A percentile compares a stretch with the other conserved stretches of the same genome.
These are phyloP conservation scores for Solanum chiquidenum DNA, from an alignment of 257 asterid genomes.

Conservation along the genomic window DNA sequence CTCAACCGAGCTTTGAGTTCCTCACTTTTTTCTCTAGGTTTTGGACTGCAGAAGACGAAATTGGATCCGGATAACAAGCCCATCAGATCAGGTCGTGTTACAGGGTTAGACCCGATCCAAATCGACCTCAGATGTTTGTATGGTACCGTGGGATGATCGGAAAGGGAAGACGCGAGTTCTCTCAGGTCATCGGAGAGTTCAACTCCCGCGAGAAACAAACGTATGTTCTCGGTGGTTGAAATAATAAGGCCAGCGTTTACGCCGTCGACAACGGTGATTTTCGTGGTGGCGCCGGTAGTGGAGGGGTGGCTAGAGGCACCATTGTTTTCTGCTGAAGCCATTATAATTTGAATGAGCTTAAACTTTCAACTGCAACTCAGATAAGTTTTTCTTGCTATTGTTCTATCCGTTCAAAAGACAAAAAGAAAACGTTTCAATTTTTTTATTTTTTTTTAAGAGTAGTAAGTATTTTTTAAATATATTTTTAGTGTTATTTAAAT, in stretches of 20 bases:
- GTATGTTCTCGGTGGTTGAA: conserved; percentile 41
- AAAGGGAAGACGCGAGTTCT: conserved; percentile 46
- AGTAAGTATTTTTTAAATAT: no score
- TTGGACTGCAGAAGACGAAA: conserved; percentile 61
- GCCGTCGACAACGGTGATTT: conserved; percentile 1
- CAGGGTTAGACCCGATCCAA: conserved; percentile 47
- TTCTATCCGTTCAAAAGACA: neutral
- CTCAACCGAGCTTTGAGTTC: conserved; percentile 64
- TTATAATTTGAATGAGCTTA: neutral
- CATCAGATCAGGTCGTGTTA: conserved; percentile 33
- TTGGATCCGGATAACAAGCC: conserved; percentile 38
- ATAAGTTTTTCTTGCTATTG: neutral
- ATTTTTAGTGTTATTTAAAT: no score
- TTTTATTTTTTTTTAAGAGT: no score
- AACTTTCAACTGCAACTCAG: no score
- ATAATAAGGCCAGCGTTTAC: conserved; percentile 30
- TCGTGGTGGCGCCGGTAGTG: neutral
- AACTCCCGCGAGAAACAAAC: conserved; percentile 37
- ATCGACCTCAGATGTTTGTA: conserved; percentile 52
- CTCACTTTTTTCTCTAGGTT: conserved; percentile 74
- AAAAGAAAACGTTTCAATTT: no score
- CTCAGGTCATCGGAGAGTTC: conserved; percentile 42
- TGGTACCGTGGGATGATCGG: conserved; percentile 30
- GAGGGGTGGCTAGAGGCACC: neutral
- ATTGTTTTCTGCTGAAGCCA: neutral